phyloP scores from a whole-genome alignment of 129 eudicot species.

The Deinandra increscens region DNA sequence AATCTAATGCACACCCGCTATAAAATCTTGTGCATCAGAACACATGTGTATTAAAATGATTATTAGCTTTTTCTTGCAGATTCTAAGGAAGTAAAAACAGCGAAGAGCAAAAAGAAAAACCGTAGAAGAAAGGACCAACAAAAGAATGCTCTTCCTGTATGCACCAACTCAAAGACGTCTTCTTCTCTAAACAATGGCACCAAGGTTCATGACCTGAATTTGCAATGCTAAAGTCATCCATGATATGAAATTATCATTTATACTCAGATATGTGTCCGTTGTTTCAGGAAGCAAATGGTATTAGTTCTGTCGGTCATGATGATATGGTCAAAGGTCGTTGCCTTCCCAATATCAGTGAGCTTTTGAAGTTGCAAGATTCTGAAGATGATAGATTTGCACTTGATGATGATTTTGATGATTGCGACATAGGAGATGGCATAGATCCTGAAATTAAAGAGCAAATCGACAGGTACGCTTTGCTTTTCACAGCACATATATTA shows the following conservation, averaged over 20 bases:
- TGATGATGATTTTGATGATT: conserved; percentile 62
- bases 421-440: conserved; percentile 76
- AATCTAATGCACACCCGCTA: too few species aligned
- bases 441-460: conserved; percentile 78
- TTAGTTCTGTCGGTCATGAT: conserved; percentile 34
- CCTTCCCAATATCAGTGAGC: conserved; percentile 32
- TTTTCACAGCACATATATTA: not conserved
- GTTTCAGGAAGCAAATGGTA: conserved; percentile 57
- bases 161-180: conserved; percentile 33
- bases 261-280: not conserved
- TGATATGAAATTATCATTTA: not conserved
- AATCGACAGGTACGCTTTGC: conserved; percentile 60
- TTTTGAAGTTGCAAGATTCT: conserved; percentile 39
- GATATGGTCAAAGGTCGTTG: conserved; percentile 30
- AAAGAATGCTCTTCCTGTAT: conserved; percentile 42
- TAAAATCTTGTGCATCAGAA: not conserved
- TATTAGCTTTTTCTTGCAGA: conserved; percentile 42
- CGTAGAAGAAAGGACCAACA: conserved; percentile 73
- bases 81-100: conserved; percentile 56
- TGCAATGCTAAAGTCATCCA: conserved; percentile 7
- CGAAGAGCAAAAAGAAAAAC: conserved; percentile 77
- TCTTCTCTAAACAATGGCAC: conserved; percentile 41
- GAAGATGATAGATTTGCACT: conserved; percentile 47
- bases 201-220: conserved; percentile 28
- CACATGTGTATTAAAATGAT: not conserved